phyloP scores from a whole-genome alignment of 176 grass and related monocot species.

The Cenchrus americanus region DNA sequence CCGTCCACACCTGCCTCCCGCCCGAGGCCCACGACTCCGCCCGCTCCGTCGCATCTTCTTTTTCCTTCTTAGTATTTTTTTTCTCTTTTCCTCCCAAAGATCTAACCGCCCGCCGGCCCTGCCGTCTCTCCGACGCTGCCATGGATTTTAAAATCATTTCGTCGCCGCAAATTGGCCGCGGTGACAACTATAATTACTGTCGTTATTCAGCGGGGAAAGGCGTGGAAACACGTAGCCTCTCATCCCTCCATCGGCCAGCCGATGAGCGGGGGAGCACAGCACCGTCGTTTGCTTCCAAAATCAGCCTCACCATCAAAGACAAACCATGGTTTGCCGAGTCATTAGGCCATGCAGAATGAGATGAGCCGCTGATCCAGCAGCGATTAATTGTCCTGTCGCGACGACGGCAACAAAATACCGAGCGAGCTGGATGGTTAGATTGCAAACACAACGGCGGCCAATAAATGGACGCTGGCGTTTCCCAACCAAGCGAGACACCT shows the following conservation, averaged over 20 bases:
- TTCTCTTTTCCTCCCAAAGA: not conserved
- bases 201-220: not conserved
- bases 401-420: constrained; percentile 27
- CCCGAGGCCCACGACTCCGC: not conserved
- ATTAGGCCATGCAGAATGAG: not conserved
- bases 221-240: not conserved
- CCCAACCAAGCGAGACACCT: not conserved
- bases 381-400: constrained; percentile 39
- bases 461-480: constrained; percentile 26
- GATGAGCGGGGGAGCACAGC: not conserved
- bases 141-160: constrained; percentile 18
- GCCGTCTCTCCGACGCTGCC: constrained; percentile 3
- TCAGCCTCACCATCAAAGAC: not conserved
- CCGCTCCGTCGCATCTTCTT: not conserved
- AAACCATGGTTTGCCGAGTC: not conserved
- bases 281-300: not conserved
- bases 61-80: not conserved
- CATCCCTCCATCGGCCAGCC: not conserved
- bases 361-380: not conserved
- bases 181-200: not conserved
- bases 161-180: constrained; percentile 8
- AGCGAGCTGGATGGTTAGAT: too few relatives aligned
- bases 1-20: constrained; percentile 48
- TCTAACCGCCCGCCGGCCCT: not conserved
- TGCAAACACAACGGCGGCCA: constrained; percentile 6